A percentile compares a stretch with the other conserved stretches of the same genome.
Evolutionary conservation across 83 land plant species (phyloP).

Genomic region (Picea abies): DNA sequence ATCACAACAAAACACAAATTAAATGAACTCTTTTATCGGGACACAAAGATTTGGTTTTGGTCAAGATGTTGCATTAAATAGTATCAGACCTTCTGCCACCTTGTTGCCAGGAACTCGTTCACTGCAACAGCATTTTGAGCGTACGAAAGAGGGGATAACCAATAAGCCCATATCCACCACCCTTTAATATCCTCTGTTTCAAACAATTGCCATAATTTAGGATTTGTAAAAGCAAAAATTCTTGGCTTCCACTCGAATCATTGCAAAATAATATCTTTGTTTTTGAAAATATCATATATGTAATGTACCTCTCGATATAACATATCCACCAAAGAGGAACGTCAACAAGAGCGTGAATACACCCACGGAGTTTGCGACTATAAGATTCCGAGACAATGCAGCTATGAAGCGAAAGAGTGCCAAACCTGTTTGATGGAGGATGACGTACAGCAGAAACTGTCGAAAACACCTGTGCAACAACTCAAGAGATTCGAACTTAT

Average conservation of each 20-base stretch:
- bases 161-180: slow-evolving; percentile 83
- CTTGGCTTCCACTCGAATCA: background rate
- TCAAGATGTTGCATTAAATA: background rate
- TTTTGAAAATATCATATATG: slow-evolving; percentile 13
- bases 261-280: background rate
- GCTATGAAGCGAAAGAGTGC: slow-evolving; percentile 10
- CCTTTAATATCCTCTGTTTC: slow-evolving; percentile 31
- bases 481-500: background rate
- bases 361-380: slow-evolving; percentile 51
- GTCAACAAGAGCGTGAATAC: slow-evolving; percentile 31
- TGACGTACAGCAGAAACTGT: background rate
- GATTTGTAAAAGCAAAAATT: too few relatives aligned
- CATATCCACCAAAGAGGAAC: too few relatives aligned
- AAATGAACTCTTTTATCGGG: background rate
- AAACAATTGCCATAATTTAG: background rate
- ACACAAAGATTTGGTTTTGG: too few relatives aligned
- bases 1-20: slow-evolving; percentile 9
- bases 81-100: slow-evolving; percentile 41
- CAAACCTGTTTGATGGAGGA: too few relatives aligned
- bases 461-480: slow-evolving; percentile 44
- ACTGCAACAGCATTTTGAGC: slow-evolving; percentile 64
- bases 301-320: slow-evolving; percentile 14
- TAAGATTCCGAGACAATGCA: slow-evolving; percentile 43
- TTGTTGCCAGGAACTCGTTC: slow-evolving; percentile 66
- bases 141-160: slow-evolving; percentile 76